Base-by-base conservation (phyloP, 2,329 filamentous ascomycete species). In the Hypocrella siamensis region DNA sequence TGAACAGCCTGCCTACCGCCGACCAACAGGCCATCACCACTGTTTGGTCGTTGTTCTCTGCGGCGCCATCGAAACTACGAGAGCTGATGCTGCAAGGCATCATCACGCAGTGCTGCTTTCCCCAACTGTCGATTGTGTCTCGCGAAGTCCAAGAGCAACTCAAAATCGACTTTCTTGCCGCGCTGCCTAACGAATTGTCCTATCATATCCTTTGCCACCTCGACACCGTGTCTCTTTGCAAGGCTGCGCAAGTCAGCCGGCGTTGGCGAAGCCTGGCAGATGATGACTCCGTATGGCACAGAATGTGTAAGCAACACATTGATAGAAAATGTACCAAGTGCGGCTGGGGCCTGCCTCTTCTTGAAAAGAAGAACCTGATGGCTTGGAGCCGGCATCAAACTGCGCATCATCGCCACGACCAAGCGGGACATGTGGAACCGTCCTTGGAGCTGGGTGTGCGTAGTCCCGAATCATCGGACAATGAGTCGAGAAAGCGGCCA, bases 231-330 rank as follows among this genome's bases (percentile, higher is more conserved):
- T 94, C 88, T 1, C 67, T 98, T 0, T 96, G 90, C 63, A 93
- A 93, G 53, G 88, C 90, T 2, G 84, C 90, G 0, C 86, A 94
- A 53, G 90, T 98, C 34, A 94, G 84, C 51, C 73, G 76, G 36
- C 70, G 78, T 44, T 98, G 90, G 90, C 71, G 83, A 39, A 72
- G 72, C 35, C 61, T 98, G 26, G 88, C 90, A n/a, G 90, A 96
- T 46, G 88, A 94, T 48, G 88, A 98, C 52, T 80, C 93, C 7
- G 88, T 98, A 4, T 98, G 90, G 90, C 57, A 94, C 49, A 80
- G 79, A 40, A 94, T 96, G 86, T 98, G 90, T 51, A 85, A 93
- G 54, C 88, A 96, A 50, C 86, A 93, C 53, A 92, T 94, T 44
- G 83, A 92, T 51, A 67, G 84, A 38, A 93, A 93, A 51, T 94